Percentiles rank a stretch among this genome's conserved stretches.
Conservation (phyloP, 129 eudicot species). For the Saussurea involucrata region DNA sequence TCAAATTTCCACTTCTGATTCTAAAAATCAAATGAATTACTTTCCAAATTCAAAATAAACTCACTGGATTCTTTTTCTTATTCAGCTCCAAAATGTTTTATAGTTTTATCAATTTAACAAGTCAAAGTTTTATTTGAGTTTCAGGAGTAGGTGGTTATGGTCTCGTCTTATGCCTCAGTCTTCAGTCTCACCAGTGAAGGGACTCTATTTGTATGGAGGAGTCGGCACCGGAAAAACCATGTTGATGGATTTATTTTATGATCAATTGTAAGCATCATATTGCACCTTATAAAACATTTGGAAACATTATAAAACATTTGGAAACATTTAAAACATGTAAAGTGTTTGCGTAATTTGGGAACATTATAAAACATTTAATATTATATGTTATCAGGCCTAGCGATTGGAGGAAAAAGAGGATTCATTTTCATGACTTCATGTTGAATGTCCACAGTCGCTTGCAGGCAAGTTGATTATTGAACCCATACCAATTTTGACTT, state of each 20-base stretch:
- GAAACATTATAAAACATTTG: too few species aligned
- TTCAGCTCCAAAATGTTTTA: too few species aligned
- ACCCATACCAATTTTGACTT: neutral
- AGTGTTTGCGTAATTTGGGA: neutral
- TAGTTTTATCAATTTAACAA: too few species aligned
- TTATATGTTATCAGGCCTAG: constrained; percentile 48
- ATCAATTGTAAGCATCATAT: constrained; percentile 61
- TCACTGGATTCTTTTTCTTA: too few species aligned
- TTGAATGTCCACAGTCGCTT: constrained; percentile 85
- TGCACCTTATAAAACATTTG: neutral
- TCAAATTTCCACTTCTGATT: neutral
- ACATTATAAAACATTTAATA: neutral
- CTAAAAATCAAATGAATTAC: neutral
- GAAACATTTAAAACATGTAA: too few species aligned
- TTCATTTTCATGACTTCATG: constrained; percentile 99
- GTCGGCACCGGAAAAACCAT: constrained; percentile 99
- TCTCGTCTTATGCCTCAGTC: constrained; percentile 84
- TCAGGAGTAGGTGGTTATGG: constrained; percentile 98
- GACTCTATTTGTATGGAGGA: constrained; percentile 97
- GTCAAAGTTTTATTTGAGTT: neutral
- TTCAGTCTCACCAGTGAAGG: constrained; percentile 81
- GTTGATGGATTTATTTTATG: constrained; percentile 93
- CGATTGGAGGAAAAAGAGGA: constrained; percentile 92
- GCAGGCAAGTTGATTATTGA: constrained; percentile 45
- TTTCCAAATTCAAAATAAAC: neutral